Conservation (phyloP, 164 flowering plant species). For the Umbilicus rupestris region DNA sequence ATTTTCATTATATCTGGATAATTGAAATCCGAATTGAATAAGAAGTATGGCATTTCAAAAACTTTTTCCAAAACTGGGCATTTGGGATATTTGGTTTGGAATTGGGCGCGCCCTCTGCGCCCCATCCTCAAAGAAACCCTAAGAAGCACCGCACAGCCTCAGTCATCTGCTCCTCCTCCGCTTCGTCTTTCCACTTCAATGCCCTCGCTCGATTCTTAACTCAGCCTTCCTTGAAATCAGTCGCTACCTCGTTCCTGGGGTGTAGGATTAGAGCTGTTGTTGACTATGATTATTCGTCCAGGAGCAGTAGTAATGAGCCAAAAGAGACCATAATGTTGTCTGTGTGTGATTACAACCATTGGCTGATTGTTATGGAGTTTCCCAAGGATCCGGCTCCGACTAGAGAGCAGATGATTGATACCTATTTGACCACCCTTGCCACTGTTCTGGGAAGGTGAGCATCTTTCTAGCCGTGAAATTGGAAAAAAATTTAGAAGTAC, state of each 20-base stretch:
- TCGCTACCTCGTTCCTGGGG: not conserved
- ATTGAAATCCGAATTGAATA: too few species aligned
- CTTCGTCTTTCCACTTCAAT: not conserved
- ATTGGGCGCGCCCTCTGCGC: too few species aligned
- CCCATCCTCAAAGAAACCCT: too few species aligned
- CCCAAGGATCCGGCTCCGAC: constrained; percentile 95
- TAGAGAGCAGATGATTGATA: constrained; percentile 93
- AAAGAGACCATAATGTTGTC: constrained; percentile 89
- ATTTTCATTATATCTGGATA: too few species aligned
- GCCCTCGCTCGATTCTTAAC: not conserved
- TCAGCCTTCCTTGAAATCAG: not conserved
- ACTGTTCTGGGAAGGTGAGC: constrained; percentile 82
- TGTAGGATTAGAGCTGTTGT: constrained; percentile 20
- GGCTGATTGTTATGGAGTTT: constrained; percentile 99
- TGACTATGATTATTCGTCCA: constrained; percentile 45
- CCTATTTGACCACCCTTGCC: constrained; percentile 86
- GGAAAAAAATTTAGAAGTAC: too few species aligned
- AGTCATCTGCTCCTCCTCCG: not conserved
- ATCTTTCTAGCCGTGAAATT: not conserved
- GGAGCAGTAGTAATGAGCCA: constrained; percentile 63
- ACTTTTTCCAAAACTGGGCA: too few species aligned
- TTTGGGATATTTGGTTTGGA: too few species aligned
- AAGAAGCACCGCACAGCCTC: too few species aligned
- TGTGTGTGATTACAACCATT: constrained; percentile 90
- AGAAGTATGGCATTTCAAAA: too few species aligned